Percentiles rank a stretch among this genome's conserved stretches.
Evolutionary conservation across 1,284 basidiomycete genomes (phyloP).

Genomic region (Porphyrellus sp.): DNA sequence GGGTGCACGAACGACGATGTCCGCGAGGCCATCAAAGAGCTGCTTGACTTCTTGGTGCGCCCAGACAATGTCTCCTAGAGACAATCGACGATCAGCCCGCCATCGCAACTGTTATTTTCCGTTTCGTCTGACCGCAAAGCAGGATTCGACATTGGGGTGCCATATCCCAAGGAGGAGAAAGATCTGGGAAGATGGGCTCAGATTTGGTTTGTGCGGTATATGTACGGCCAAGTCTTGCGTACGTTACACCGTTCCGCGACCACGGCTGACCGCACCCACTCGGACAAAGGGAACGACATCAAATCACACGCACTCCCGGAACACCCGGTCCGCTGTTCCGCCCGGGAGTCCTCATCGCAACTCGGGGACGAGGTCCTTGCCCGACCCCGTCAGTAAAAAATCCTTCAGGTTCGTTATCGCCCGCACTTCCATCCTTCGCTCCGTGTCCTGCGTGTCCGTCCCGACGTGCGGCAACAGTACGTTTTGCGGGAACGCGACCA

Average conservation of each 20-base stretch:
- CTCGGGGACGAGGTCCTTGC: conserved; percentile 65
- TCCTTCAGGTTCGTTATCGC: conserved; percentile 69
- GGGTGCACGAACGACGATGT: conserved; percentile 62
- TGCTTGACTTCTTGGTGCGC: conserved; percentile 70
- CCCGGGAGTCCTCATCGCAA: conserved; percentile 21
- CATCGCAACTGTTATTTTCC: background rate
- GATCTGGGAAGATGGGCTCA: background rate
- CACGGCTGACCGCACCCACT: background rate
- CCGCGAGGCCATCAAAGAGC: conserved; percentile 65
- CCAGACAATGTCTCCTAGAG: conserved; percentile 70
- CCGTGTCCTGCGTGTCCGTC: conserved; percentile 77
- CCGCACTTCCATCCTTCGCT: conserved; percentile 78
- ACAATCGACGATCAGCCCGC: conserved; percentile 1
- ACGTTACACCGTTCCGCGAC: too few species aligned
- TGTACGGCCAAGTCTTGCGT: background rate
- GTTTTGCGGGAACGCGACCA: conserved; percentile 79
- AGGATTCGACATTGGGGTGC: conserved; percentile 24
- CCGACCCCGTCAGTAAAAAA: conserved; percentile 59
- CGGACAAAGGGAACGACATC: background rate
- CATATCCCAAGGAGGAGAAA: too few species aligned
- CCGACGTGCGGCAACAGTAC: conserved; percentile 88
- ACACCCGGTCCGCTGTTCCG: background rate
- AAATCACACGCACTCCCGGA: background rate
- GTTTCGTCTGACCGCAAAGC: conserved; percentile 26
- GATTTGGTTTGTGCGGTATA: background rate